Percentiles rank a stretch among this genome's conserved stretches.
phyloP scores from a whole-genome alignment of 495 filamentous ascomycete species.

The Rusavskia elegans region DNA sequence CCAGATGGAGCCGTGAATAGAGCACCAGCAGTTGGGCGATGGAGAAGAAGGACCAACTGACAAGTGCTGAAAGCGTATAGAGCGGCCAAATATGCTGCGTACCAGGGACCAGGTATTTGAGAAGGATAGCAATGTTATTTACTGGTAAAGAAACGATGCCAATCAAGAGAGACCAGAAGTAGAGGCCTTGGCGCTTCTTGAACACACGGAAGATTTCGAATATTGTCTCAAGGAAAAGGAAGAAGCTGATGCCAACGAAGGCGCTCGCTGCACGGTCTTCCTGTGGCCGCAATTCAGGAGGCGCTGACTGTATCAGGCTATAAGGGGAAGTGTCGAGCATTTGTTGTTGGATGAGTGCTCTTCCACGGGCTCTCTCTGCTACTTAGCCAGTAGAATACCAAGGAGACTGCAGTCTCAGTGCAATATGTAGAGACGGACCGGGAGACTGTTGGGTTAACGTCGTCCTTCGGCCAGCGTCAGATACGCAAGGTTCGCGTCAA shows the following conservation, averaged over 20 bases:
- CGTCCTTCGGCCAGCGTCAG: too few species aligned
- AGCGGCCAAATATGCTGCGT: slow-evolving; percentile 8
- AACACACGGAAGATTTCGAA: slow-evolving; percentile 40
- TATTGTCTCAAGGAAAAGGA: slow-evolving; percentile 38
- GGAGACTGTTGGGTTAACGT: too few species aligned
- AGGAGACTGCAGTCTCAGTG: neutral
- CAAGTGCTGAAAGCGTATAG: slow-evolving; percentile 11
- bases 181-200: slow-evolving; percentile 32
- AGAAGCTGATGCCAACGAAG: slow-evolving; percentile 36
- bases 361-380: neutral
- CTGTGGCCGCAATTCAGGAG: neutral
- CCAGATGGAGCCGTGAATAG: slow-evolving; percentile 26
- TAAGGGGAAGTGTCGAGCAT: neutral
- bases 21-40: slow-evolving; percentile 22
- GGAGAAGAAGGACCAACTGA: slow-evolving; percentile 20
- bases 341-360: neutral
- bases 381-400: neutral
- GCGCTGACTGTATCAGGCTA: neutral
- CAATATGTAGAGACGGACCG: too few species aligned
- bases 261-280: slow-evolving; percentile 17
- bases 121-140: slow-evolving; percentile 20
- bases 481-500: too few species aligned
- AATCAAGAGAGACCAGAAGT: slow-evolving; percentile 27
- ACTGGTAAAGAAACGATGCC: slow-evolving; percentile 19
- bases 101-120: slow-evolving; percentile 17